Conservation (phyloP, 306 rosid species). For the Crotalaria pallida region DNA sequence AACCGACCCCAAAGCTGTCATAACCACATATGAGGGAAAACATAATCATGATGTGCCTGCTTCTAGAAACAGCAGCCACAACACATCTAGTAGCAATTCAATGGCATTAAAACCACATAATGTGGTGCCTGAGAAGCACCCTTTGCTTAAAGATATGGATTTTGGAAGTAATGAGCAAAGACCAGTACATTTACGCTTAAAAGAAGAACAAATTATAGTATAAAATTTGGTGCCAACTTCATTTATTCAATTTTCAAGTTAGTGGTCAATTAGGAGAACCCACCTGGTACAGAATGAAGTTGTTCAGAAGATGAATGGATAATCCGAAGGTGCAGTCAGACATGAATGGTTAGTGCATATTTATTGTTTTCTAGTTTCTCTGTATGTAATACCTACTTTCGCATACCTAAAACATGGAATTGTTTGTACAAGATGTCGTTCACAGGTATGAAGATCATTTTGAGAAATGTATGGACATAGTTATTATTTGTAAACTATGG, state of each 20-base stretch:
- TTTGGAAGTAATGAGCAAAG: conserved; percentile 54
- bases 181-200: conserved; percentile 61
- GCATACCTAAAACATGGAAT: conserved; percentile 45
- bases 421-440: conserved; percentile 38
- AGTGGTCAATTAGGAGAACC: conserved; percentile 32
- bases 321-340: conserved; percentile 31
- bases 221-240: conserved; percentile 11
- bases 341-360: conserved; percentile 32
- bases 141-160: conserved; percentile 48
- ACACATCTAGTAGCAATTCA: conserved; percentile 47
- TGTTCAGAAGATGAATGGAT: conserved; percentile 32
- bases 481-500: conserved; percentile 19
- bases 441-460: conserved; percentile 33
- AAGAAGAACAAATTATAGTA: conserved; percentile 68
- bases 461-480: conserved; percentile 19
- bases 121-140: conserved; percentile 48
- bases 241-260: conserved; percentile 7
- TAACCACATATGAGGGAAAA: conserved; percentile 89
- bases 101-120: conserved; percentile 39
- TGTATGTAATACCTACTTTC: conserved; percentile 38
- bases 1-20: conserved; percentile 81
- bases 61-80: conserved; percentile 90
- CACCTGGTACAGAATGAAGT: conserved; percentile 33
- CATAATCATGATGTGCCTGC: conserved; percentile 90
- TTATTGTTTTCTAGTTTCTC: conserved; percentile 29